These are phyloP conservation scores for Backusella westeae DNA, from an alignment of 192 early-diverging fungal species.

Conservation along the genomic window DNA sequence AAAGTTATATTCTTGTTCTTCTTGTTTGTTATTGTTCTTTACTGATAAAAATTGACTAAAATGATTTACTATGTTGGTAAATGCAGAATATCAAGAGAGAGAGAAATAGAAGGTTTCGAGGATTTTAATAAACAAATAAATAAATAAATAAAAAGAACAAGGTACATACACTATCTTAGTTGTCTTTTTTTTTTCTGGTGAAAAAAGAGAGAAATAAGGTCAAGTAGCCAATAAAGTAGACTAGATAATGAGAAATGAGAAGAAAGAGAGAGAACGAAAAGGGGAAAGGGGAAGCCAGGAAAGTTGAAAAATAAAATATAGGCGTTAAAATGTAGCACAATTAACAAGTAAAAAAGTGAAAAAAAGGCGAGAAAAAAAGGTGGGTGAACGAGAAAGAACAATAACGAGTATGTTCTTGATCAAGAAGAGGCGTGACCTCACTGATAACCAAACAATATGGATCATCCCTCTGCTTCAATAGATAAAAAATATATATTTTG, in stretches of 20 bases:
- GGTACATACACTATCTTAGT: neutral
- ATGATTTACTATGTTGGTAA: neutral
- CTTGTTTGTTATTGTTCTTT: neutral
- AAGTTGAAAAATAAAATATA: neutral
- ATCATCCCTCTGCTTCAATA: neutral
- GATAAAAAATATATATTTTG: neutral
- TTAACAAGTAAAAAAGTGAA: neutral
- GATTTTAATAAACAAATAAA: constrained; percentile 5
- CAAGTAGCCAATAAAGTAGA: neutral
- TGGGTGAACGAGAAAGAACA: neutral
- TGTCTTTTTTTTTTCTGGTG: neutral
- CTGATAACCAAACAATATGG: neutral
- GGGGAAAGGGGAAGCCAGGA: neutral
- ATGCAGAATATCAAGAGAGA: neutral
- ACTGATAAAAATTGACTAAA: neutral
- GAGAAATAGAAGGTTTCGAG: neutral
- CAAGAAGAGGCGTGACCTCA: neutral
- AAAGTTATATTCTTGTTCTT: neutral
- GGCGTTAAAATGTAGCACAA: constrained; percentile 4
- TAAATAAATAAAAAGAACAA: neutral
- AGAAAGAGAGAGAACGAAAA: neutral
- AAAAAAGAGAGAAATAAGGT: neutral
- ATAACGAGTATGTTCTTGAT: neutral
- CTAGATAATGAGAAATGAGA: neutral
- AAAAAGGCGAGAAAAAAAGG: neutral